Evolutionary conservation across 225 moss, liverwort and hornwort genomes (phyloP), one percentile per base, ranked within the genome.

Genomic region (Takakia lepidozioides): DNA sequence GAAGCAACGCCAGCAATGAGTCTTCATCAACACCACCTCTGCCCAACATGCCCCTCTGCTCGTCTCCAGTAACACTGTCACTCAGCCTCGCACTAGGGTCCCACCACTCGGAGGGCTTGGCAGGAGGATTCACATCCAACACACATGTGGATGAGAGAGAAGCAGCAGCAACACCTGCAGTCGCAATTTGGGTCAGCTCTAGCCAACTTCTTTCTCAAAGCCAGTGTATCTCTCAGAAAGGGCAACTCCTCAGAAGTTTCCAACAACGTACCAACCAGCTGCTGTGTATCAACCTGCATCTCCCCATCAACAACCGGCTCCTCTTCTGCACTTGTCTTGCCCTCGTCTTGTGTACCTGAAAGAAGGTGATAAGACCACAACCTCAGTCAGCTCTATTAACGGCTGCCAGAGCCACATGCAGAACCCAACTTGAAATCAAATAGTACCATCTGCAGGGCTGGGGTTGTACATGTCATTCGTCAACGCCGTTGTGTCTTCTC

Each of bases 1-100:
- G 49, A 27, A 95, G 73, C 62, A 95, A 76, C 15, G 87, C 86
- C 29, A 95, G 69, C 60, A 95, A 73, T 28, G 90, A 90, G 40
- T 90, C 87, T 69, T 87, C 90, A 46, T 85, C 90, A 41, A 82
- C 68, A 64, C 75, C 82, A 52, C 63, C 56, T 53, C 63, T 79
- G 28, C 60, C 78, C 44, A 49, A 24, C 22, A 24, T 16, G 8
- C 8, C 41, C 19, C 41, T 20, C 17, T 17, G 18, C 41, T 17
- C n/a, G 18, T 16, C n/a, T 41, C 56, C 60, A 45, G 57, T n/a
- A n/a, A n/a, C n/a, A n/a, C n/a, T n/a, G n/a, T n/a, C 37, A 26
- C 23, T 61, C 29, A 50, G 25, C 49, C 52, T 78, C 46, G 61
- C 69, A 37, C 49, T 42, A 6, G 66, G 49, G 43, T 60, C 51